Base-by-base conservation (phyloP, 2,329 filamentous ascomycete genomes). In the Fusarium sp. region DNA sequence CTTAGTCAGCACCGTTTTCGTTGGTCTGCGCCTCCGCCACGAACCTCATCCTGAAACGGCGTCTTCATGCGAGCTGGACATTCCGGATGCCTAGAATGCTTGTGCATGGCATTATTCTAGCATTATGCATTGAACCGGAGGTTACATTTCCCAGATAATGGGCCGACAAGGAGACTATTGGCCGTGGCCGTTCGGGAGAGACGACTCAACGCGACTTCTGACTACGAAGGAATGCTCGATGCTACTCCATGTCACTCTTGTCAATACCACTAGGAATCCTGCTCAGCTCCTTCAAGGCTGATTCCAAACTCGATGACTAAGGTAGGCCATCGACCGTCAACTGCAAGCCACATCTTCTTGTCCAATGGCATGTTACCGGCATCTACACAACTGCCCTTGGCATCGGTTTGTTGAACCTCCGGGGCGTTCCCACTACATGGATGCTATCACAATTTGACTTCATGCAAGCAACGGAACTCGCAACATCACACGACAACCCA, bases 1-100 rank as follows among this genome's bases (percentile, higher is more conserved):
- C 69, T 74, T 74, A 77, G 67, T 73, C 67, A 73, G 59, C 73
- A 35, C 45, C 13, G 29, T 38, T 35, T 29, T n/a, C 22, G 20
- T 50, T 67, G 38, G 40, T 56, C 70, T 70, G 61, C 70, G 68
- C 68, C 70, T 70, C 67, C 69, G 58, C 58, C 62, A 50, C 38
- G 36, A 40, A 29, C 58, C 25, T 27, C 16, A 42, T 35, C 38
- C 52, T 27, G 35, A 38, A 58, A 58, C 33, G 35, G 56, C 35
- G 1, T 38, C 33, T 25, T 58, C 22, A 58, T 58, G 56, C 22
- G 18, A 40, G 50, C 2, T 33, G 27, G 10, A 52, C 27, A n/a
- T 31, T 52, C 31, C 20, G 50, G 50, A 54, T n/a, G 25, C 50
- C 27, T 31, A n/a, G 27, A 54, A n/a, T 54, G 27, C 27, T 52